Evolutionary conservation across 331 rosid genomes (phyloP).

Genomic region (Telfairia occidentalis): DNA sequence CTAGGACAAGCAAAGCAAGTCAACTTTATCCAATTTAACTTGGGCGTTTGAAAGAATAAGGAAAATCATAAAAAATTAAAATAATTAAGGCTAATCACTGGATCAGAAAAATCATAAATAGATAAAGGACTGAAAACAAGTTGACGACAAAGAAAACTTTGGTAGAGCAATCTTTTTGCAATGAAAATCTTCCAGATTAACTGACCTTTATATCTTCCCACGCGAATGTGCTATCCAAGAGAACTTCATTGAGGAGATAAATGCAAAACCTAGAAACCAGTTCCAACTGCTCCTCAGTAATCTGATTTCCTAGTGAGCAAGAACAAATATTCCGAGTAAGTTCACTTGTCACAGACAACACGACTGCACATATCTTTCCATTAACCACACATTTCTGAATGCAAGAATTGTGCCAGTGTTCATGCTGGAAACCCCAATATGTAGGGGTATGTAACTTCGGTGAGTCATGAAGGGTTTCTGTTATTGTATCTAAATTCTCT

Average conservation of each 20-base stretch:
- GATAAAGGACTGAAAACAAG: not conserved
- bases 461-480: constrained; percentile 19
- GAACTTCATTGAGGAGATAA: constrained; percentile 54
- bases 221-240: constrained; percentile 32
- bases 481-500: constrained; percentile 31
- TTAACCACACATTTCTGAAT: constrained; percentile 50
- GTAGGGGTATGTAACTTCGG: constrained; percentile 19
- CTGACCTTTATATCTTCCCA: constrained; percentile 80
- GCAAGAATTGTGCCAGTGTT: constrained; percentile 67
- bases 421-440: constrained; percentile 60
- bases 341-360: constrained; percentile 48
- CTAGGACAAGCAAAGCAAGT: not conserved
- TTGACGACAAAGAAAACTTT: not conserved
- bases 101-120: not conserved
- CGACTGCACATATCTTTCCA: constrained; percentile 48
- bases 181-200: constrained; percentile 11
- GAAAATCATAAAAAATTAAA: not conserved
- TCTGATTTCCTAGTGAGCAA: constrained; percentile 22
- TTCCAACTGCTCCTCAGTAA: constrained; percentile 37
- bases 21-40: not conserved
- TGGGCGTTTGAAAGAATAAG: not conserved
- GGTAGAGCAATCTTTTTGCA: not conserved
- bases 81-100: not conserved
- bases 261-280: constrained; percentile 56
- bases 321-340: constrained; percentile 41